A percentile compares a stretch with the other conserved stretches of the same genome.
phyloP scores from a whole-genome alignment of 2,329 filamentous ascomycete genomes.

The Diaporthe sp. region DNA sequence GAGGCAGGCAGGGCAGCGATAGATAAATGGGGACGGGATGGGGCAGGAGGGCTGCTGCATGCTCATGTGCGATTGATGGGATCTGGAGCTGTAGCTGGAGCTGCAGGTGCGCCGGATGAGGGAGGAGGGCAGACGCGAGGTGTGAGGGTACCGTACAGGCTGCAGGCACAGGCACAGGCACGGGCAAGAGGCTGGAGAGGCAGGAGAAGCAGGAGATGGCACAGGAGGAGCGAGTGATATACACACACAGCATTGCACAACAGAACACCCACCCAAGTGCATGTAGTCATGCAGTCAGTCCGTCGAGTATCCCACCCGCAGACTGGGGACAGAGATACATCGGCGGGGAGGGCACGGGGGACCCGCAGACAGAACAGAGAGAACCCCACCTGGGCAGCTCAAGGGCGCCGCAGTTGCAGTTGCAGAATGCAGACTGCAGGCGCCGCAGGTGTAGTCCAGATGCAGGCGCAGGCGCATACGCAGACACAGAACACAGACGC shows the following conservation, averaged over 20 bases:
- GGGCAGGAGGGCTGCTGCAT: slow-evolving; percentile 33
- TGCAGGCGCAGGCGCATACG: slow-evolving; percentile 2
- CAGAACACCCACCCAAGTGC: not conserved
- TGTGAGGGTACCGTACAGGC: not conserved
- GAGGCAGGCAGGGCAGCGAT: slow-evolving; percentile 36
- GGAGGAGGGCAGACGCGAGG: slow-evolving; percentile 23
- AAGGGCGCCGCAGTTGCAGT: slow-evolving; percentile 2
- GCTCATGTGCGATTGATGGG: slow-evolving; percentile 32
- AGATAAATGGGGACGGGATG: slow-evolving; percentile 35
- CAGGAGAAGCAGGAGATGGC: not conserved
- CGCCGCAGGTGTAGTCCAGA: slow-evolving; percentile 15
- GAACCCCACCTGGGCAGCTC: slow-evolving; percentile 22
- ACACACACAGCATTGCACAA: not conserved
- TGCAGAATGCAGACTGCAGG: slow-evolving; percentile 24
- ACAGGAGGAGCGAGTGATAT: slow-evolving; percentile 12
- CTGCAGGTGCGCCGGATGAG: slow-evolving; percentile 29
- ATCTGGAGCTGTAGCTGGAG: slow-evolving; percentile 30
- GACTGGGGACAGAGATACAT: slow-evolving; percentile 20
- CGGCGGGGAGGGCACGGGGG: slow-evolving; percentile 20
- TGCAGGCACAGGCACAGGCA: not conserved
- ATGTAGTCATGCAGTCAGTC: slow-evolving; percentile 1
- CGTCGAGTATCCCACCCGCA: slow-evolving; percentile 18
- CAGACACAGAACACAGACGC: slow-evolving; percentile 3
- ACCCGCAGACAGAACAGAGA: not conserved
- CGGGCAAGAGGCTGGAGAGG: not conserved